Percentiles rank a stretch among this genome's conserved stretches.
These are phyloP conservation scores for Neoscytalidium dimidiatum DNA, from an alignment of 2,329 filamentous ascomycete species.

Conservation along the genomic window DNA sequence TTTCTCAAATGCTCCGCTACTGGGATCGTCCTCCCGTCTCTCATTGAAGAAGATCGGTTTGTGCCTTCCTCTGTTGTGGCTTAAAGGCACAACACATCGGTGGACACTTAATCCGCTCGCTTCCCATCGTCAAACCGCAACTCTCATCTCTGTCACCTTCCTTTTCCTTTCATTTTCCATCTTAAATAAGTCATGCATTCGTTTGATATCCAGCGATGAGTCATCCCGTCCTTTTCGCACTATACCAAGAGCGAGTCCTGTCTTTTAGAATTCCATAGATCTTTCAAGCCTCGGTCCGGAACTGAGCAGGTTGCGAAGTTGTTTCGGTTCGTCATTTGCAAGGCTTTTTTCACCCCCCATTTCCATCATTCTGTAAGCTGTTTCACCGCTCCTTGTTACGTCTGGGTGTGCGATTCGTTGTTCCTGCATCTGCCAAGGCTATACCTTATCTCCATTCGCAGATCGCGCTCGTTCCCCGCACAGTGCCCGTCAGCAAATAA, in stretches of 20 bases:
- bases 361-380: too few relatives aligned
- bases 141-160: not conserved
- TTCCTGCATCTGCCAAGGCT: not conserved
- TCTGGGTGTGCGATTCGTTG: not conserved
- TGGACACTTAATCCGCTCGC: not conserved
- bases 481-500: not conserved
- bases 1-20: slow-evolving; percentile 67
- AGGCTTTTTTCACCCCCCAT: not conserved
- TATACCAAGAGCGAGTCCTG: not conserved
- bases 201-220: not conserved
- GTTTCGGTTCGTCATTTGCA: too few relatives aligned
- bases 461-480: not conserved
- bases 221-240: not conserved
- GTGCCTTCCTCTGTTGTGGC: too few relatives aligned
- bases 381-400: too few relatives aligned
- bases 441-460: not conserved
- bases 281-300: not conserved
- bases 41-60: not conserved
- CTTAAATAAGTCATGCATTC: not conserved
- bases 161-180: not conserved
- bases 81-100: not conserved
- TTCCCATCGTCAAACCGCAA: not conserved
- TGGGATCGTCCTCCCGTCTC: slow-evolving; percentile 60
- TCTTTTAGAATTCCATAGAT: not conserved
- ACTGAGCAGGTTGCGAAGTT: not conserved